Evolutionary conservation across 176 grass and related monocot species (phyloP).

Genomic region (Oryza brachyantha): DNA sequence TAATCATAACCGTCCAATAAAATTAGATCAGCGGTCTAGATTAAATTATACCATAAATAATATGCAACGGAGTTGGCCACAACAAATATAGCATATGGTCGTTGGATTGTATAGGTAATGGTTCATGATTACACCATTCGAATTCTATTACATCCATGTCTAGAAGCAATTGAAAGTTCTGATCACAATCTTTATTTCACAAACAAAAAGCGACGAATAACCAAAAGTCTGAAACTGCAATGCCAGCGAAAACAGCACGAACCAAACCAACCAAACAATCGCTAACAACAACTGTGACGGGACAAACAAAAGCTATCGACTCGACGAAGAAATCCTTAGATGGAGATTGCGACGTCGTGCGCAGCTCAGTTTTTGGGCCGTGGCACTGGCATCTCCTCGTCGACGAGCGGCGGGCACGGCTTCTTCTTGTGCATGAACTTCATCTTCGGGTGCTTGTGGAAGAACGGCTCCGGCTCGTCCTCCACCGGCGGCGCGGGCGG

Average conservation of each 20-base stretch:
- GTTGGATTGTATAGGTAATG: background rate
- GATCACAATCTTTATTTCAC: slow-evolving; percentile 34
- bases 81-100: too few species aligned
- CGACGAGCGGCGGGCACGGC: slow-evolving; percentile 51
- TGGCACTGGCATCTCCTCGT: slow-evolving; percentile 19
- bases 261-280: slow-evolving; percentile 17
- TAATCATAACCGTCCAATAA: too few species aligned
- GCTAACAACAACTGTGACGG: background rate
- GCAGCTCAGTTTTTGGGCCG: slow-evolving; percentile 17
- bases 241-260: background rate
- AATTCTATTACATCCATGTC: too few species aligned
- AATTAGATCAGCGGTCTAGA: too few species aligned
- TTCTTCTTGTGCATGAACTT: slow-evolving; percentile 63
- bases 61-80: too few species aligned
- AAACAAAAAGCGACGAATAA: background rate
- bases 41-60: too few species aligned
- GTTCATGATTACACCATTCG: background rate
- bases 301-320: background rate
- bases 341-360: background rate
- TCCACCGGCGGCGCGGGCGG: slow-evolving; percentile 27
- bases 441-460: slow-evolving; percentile 49
- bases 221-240: slow-evolving; percentile 2
- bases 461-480: slow-evolving; percentile 44
- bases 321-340: background rate
- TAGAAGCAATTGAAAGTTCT: background rate